Conservation (phyloP, 306 rosid species). For the Sophora flavescens region DNA sequence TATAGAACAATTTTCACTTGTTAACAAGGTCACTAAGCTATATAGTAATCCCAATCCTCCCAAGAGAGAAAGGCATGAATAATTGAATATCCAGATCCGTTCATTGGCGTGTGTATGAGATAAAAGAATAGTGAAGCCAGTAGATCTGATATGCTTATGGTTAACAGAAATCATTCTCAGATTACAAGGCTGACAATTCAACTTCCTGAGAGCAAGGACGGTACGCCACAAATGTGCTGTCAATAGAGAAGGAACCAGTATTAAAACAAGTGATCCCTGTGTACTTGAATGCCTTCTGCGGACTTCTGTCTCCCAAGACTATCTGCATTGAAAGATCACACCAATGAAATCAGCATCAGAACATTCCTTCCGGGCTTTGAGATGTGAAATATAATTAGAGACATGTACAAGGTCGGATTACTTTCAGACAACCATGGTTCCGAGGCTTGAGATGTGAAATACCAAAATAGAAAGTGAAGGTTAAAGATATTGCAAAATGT, state of each 20-base stretch:
- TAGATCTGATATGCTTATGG: conserved; percentile 26
- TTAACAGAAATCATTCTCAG: conserved; percentile 8
- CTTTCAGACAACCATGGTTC: not conserved
- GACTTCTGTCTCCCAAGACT: conserved; percentile 84
- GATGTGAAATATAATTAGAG: too few relatives aligned
- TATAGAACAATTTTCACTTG: conserved; percentile 48
- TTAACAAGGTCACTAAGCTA: conserved; percentile 29
- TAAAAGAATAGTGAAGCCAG: conserved; percentile 19
- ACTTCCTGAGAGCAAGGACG: conserved; percentile 91
- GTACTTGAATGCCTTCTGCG: conserved; percentile 89
- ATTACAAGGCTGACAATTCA: conserved; percentile 80
- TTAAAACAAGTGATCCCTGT: conserved; percentile 92
- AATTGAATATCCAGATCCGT: conserved; percentile 32
- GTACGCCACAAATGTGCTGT: conserved; percentile 65
- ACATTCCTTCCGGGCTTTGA: conserved; percentile 14
- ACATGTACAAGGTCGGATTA: conserved; percentile 57
- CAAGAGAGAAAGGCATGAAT: conserved; percentile 14
- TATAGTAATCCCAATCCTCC: conserved; percentile 34
- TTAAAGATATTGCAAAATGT: not conserved
- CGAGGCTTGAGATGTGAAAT: not conserved
- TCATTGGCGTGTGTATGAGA: conserved; percentile 21
- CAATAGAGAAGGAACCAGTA: conserved; percentile 88
- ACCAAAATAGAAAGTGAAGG: conserved; percentile 20
- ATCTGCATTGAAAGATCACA: conserved; percentile 65
- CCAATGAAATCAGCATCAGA: conserved; percentile 26